phyloP scores from a whole-genome alignment of 2,329 filamentous ascomycete genomes.

The Gaeumannomyces tritici region DNA sequence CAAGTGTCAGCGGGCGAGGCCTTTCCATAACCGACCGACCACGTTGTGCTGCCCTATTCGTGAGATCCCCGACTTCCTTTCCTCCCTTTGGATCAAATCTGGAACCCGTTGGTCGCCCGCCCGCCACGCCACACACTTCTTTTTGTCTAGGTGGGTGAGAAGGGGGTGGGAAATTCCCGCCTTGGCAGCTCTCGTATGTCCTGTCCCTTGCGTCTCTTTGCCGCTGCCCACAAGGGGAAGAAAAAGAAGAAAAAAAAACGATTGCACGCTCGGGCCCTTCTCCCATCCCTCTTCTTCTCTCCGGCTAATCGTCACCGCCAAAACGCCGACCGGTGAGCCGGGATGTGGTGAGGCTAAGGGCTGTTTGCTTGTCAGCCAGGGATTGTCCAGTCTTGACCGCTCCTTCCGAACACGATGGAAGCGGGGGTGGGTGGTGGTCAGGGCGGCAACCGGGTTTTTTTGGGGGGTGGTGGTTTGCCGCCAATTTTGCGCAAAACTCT shows the following conservation, averaged over 20 bases:
- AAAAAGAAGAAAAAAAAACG: no score
- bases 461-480: background rate
- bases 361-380: background rate
- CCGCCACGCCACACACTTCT: no score
- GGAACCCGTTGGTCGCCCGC: background rate
- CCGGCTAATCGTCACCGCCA: background rate
- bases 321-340: background rate
- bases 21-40: background rate
- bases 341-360: background rate
- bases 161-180: no score
- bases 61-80: background rate
- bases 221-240: no score
- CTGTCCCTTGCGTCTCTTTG: no score
- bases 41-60: background rate
- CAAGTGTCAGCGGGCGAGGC: background rate
- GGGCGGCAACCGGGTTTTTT: background rate
- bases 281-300: background rate
- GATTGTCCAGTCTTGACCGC: background rate
- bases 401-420: background rate
- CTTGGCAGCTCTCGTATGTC: background rate
- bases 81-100: background rate
- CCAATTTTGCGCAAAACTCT: background rate
- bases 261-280: no score
- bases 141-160: no score
- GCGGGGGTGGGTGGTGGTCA: background rate